Percentiles rank a stretch among this genome's conserved stretches.
These are phyloP conservation scores for Fallopia convolvulus DNA, from an alignment of 148 eudicot genomes.

Conservation along the genomic window DNA sequence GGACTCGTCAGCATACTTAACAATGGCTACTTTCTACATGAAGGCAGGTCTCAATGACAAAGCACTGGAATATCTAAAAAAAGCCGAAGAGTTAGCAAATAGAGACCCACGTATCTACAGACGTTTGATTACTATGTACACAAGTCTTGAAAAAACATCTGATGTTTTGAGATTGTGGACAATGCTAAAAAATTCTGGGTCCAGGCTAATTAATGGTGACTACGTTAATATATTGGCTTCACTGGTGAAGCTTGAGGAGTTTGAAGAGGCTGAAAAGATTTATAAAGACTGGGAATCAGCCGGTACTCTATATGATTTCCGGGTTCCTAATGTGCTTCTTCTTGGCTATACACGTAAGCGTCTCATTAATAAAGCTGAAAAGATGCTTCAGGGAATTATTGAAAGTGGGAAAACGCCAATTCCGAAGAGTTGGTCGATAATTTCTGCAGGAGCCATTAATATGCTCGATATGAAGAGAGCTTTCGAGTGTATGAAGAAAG, in stretches of 20 bases:
- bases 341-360: constrained; percentile 37
- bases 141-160: constrained; percentile 30
- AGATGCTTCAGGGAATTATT: constrained; percentile 27
- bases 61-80: constrained; percentile 33
- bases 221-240: constrained; percentile 36
- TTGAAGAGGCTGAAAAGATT: constrained; percentile 30
- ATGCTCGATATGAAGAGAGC: constrained; percentile 30
- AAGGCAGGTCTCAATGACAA: constrained; percentile 31
- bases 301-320: constrained; percentile 30
- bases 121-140: constrained; percentile 37
- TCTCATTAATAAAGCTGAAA: constrained; percentile 34
- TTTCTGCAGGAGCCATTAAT: constrained; percentile 34
- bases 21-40: constrained; percentile 27
- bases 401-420: constrained; percentile 29
- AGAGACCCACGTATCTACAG: constrained; percentile 27
- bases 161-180: constrained; percentile 46
- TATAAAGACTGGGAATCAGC: constrained; percentile 46
- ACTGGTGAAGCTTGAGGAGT: constrained; percentile 37
- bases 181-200: constrained; percentile 25
- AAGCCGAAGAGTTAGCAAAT: constrained; percentile 25
- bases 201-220: constrained; percentile 34
- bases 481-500: constrained; percentile 13
- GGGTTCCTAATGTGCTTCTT: constrained; percentile 38
- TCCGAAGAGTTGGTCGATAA: constrained; percentile 43
- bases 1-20: constrained; percentile 38